Base-by-base conservation (phyloP, 768 basidiomycete species). In the Floccularia luteovirens region DNA sequence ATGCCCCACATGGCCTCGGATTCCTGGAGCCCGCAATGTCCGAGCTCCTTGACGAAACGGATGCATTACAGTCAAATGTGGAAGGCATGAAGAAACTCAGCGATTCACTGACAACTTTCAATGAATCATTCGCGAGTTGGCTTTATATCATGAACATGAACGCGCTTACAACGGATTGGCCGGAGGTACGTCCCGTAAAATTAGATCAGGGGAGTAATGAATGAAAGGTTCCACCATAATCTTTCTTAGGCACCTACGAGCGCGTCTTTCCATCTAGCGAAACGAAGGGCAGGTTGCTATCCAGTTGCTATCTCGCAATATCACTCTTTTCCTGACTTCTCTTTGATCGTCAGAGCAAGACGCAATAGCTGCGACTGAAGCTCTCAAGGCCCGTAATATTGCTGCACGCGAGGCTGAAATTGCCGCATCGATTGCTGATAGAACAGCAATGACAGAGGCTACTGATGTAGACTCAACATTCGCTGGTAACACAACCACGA, bases 61-160 rank as follows among this genome's bases (percentile, higher is more conserved):
- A 92, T 38, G 67, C 77, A 0, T 69, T 96, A 8, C 81, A 86
- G 37, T 63, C 75, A 6, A 92, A 92, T 58, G 61, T 88, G 7
- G 76, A 84, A 46, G 74, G 72, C 17, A 70, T 97, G 52, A 74
- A 74, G 45, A 65, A 69, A 19, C 73, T 97, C 46, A 79, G 82
- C 57, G 69, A 81, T 33, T 80, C 87, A 14, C 70, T 97, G 38
- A 74, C 76, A 11, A 80, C 77, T 3, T 94, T 94, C 69, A 96
- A 96, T 56, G 92, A 97, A 60, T 78, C 80, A 11, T 94, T 97
- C 53, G 86, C 92, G 11, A 90, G 87, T 54, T 93, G 81, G 75
- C 61, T 94, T 8, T 93, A 92, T 56, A 78, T 82, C 17, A 82
- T 93, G 78, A 84, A 89, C 55, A 94, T 97, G 90, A 91, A 93